Conservation (phyloP, 805 yeast species). For the Candida insectalens region DNA sequence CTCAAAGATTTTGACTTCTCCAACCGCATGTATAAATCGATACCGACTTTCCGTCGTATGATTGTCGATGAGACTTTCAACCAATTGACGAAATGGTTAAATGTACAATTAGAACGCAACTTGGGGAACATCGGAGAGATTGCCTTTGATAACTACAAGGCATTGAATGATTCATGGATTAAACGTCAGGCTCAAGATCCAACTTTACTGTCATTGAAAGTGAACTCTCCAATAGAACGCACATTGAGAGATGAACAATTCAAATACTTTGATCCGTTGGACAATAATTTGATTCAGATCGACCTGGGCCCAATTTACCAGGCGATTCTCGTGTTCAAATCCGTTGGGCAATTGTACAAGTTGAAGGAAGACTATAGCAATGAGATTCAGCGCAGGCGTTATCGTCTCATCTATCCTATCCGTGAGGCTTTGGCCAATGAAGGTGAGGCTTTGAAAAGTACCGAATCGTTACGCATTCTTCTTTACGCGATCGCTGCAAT, state of each 20-base stretch:
- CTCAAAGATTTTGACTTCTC: conserved; percentile 65
- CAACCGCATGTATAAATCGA: conserved; percentile 58
- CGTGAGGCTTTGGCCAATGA: conserved; percentile 30
- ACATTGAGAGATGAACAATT: conserved; percentile 48
- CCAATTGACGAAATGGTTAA: conserved; percentile 55
- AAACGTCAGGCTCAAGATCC: conserved; percentile 32
- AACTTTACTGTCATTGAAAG: conserved; percentile 44
- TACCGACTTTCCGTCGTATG: conserved; percentile 65
- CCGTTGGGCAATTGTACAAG: conserved; percentile 55
- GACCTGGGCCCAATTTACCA: conserved; percentile 73
- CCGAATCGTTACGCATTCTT: conserved; percentile 42
- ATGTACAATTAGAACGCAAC: conserved; percentile 51
- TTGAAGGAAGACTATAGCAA: conserved; percentile 55
- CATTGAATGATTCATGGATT: conserved; percentile 55
- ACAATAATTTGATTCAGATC: conserved; percentile 35
- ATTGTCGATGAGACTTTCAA: conserved; percentile 69
- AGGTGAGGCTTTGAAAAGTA: conserved; percentile 23
- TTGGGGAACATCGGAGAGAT: conserved; percentile 47
- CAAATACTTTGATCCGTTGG: conserved; percentile 37
- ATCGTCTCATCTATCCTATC: conserved; percentile 55
- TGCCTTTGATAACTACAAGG: conserved; percentile 42
- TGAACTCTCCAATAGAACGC: conserved; percentile 80
- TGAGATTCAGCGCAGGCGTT: conserved; percentile 65
- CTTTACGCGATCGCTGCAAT: conserved; percentile 63
- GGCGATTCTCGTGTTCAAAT: conserved; percentile 70